Evolutionary conservation across 306 rosid genomes (phyloP).

Genomic region (Dryas octopetala): DNA sequence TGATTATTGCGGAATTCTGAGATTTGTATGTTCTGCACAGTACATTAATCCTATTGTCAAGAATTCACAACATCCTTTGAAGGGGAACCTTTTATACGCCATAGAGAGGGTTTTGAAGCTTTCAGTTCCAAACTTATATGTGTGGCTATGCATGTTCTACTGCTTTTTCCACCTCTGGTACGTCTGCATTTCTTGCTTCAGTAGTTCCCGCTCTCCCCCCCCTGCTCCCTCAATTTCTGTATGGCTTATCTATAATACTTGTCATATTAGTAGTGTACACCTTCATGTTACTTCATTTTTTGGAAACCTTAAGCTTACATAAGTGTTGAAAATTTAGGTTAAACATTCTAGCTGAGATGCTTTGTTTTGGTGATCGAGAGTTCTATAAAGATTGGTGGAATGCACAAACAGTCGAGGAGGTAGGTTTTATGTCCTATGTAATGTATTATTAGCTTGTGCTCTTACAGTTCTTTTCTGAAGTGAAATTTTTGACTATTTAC

Average conservation of each 20-base stretch:
- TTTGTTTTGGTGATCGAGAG: slow-evolving; percentile 94
- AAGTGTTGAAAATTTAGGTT: slow-evolving; percentile 58
- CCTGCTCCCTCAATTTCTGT: no score
- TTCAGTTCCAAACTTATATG: slow-evolving; percentile 93
- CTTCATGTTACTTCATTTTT: slow-evolving; percentile 20
- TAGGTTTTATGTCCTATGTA: slow-evolving; percentile 34
- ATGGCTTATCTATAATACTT: no score
- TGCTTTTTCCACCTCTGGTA: slow-evolving; percentile 97
- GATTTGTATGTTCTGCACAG: slow-evolving; percentile 62
- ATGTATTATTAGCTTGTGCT: slow-evolving; percentile 21
- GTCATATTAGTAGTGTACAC: neutral
- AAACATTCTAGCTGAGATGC: slow-evolving; percentile 95
- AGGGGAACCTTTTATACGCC: slow-evolving; percentile 80
- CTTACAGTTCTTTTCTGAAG: slow-evolving; percentile 16
- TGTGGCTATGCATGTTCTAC: slow-evolving; percentile 99
- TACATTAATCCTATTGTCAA: slow-evolving; percentile 89
- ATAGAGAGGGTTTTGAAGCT: slow-evolving; percentile 95
- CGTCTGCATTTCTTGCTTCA: slow-evolving; percentile 17
- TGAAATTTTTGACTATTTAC: slow-evolving; percentile 29
- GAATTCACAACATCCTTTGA: slow-evolving; percentile 94
- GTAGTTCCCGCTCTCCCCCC: neutral
- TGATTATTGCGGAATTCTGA: slow-evolving; percentile 22
- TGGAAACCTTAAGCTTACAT: slow-evolving; percentile 28
- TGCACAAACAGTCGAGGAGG: slow-evolving; percentile 94
- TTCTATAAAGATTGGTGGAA: slow-evolving; percentile 99